A percentile compares a stretch with the other conserved stretches of the same genome.
phyloP scores from a whole-genome alignment of 1,284 basidiomycete species.

The Puccinia triticina region DNA sequence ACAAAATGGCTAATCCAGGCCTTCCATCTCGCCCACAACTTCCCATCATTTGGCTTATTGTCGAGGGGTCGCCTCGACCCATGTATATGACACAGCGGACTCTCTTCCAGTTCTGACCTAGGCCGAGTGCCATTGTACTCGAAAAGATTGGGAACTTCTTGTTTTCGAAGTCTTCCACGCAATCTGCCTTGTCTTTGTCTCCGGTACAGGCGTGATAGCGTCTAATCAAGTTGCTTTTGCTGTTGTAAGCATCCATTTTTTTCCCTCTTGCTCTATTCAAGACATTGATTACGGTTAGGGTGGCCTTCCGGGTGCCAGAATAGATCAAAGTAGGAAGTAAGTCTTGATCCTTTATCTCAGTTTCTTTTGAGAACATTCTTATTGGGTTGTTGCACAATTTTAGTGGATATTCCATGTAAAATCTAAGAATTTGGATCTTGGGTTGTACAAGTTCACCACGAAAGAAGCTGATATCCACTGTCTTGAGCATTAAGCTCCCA shows the following conservation, averaged over 20 bases:
- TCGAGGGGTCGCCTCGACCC: slow-evolving; percentile 18
- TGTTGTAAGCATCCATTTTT: not conserved
- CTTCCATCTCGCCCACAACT: not conserved
- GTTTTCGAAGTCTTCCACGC: not conserved
- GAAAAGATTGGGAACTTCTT: slow-evolving; percentile 1
- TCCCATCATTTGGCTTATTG: slow-evolving; percentile 11
- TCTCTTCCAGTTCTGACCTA: slow-evolving; percentile 21
- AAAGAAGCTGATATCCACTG: not conserved
- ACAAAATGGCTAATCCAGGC: slow-evolving; percentile 6
- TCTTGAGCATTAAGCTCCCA: not conserved
- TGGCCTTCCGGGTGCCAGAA: not conserved
- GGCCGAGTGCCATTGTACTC: too few relatives aligned
- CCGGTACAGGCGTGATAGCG: slow-evolving; percentile 17
- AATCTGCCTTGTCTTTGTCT: not conserved
- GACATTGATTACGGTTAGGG: not conserved
- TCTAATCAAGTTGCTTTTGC: not conserved
- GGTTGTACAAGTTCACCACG: slow-evolving; percentile 11
- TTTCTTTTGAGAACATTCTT: not conserved
- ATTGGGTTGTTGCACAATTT: not conserved
- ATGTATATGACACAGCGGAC: slow-evolving; percentile 8
- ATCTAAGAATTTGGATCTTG: not conserved
- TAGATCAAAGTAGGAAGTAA: not conserved
- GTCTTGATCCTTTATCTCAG: not conserved
- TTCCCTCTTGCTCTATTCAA: not conserved
- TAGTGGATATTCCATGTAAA: not conserved